Conservation (phyloP, 2,329 filamentous ascomycete genomes). For the Diaporthe sp. region DNA sequence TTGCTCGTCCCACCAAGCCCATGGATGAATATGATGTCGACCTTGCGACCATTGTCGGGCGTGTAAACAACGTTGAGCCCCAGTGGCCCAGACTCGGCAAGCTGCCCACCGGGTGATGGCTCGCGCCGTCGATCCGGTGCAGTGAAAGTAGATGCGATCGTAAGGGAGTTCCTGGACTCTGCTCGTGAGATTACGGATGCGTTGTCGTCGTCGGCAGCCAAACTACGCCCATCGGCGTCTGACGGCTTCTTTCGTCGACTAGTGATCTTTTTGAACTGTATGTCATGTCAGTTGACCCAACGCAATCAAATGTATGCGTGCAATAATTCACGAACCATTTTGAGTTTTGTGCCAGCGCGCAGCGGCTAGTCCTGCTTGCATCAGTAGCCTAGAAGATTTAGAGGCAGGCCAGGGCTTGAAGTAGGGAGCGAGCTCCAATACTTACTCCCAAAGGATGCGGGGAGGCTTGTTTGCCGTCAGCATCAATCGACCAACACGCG, state of each 20-base stretch:
- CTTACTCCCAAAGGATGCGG: background rate
- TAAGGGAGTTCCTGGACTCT: background rate
- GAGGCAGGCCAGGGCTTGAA: background rate
- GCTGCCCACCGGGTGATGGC: background rate
- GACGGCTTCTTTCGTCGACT: background rate
- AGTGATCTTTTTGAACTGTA: background rate
- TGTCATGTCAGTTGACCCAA: background rate
- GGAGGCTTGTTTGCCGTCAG: background rate
- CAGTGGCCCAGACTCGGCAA: conserved; percentile 3
- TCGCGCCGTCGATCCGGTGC: background rate
- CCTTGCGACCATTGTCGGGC: conserved; percentile 15
- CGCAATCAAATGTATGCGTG: too few species aligned
- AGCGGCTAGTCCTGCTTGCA: background rate
- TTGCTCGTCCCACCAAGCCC: conserved; percentile 19
- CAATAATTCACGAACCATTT: background rate
- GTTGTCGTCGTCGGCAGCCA: background rate
- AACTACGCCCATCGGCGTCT: background rate
- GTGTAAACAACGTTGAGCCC: conserved; percentile 19
- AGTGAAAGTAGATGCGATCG: background rate
- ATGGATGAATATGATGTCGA: conserved; percentile 29
- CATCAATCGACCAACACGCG: background rate
- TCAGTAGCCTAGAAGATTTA: background rate
- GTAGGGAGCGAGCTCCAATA: background rate
- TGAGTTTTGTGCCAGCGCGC: background rate
- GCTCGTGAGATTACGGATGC: background rate